Evolutionary conservation across 306 rosid genomes (phyloP).

Genomic region (Gynostemma pentaphyllum): DNA sequence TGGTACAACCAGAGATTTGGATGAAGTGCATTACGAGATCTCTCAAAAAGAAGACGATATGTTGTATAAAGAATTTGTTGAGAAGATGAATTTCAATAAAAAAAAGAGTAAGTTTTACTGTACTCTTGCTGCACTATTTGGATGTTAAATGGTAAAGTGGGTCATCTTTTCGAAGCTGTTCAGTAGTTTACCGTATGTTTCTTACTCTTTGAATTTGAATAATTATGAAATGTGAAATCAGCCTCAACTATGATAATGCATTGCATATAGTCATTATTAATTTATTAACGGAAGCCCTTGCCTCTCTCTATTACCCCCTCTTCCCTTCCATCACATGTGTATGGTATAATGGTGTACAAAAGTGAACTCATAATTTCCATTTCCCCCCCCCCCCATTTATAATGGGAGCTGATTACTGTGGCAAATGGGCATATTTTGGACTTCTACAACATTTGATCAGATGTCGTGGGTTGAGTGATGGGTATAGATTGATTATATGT

Average conservation of each 20-base stretch:
- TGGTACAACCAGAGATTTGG: conserved; percentile 79
- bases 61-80: conserved; percentile 74
- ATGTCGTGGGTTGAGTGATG: too few species aligned
- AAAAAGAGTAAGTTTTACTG: conserved; percentile 57
- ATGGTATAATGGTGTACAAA: too few species aligned
- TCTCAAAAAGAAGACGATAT: conserved; percentile 82
- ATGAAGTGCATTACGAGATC: conserved; percentile 87
- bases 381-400: too few species aligned
- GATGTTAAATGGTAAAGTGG: not conserved
- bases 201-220: not conserved
- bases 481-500: too few species aligned
- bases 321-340: too few species aligned
- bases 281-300: too few species aligned
- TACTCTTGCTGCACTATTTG: not conserved
- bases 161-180: not conserved
- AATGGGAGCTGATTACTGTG: too few species aligned
- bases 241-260: not conserved
- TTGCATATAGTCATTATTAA: too few species aligned
- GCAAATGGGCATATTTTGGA: too few species aligned
- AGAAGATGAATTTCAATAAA: conserved; percentile 75
- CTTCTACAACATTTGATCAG: too few species aligned
- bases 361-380: too few species aligned
- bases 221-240: not conserved
- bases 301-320: too few species aligned
- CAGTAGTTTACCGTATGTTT: not conserved